These are phyloP conservation scores for Achaetomiella virescens DNA, from an alignment of 495 filamentous ascomycete genomes.

Conservation along the genomic window DNA sequence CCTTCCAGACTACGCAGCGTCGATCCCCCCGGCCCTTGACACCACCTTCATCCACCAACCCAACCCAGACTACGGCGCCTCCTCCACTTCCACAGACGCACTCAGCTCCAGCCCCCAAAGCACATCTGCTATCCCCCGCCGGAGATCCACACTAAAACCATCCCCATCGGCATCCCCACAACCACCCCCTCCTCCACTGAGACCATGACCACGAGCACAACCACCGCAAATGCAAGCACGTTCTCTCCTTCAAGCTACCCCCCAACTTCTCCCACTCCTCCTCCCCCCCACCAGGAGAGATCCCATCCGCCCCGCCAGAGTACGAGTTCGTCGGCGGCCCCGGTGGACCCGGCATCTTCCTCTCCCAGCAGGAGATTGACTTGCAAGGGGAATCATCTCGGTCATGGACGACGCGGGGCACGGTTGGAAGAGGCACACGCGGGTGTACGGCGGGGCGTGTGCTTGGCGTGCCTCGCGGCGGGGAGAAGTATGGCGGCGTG, in stretches of 20 bases:
- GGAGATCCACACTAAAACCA: slow-evolving; percentile 37
- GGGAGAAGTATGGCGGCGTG: slow-evolving; percentile 26
- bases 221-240: neutral
- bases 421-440: slow-evolving; percentile 45
- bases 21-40: slow-evolving; percentile 32
- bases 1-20: slow-evolving; percentile 33
- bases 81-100: slow-evolving; percentile 26
- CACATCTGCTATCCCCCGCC: slow-evolving; percentile 27
- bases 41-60: slow-evolving; percentile 36
- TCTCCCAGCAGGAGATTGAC: slow-evolving; percentile 28
- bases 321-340: slow-evolving; percentile 28
- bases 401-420: slow-evolving; percentile 40
- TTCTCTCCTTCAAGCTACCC: slow-evolving; percentile 43
- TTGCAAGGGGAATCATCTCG: slow-evolving; percentile 41
- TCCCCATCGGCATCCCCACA: slow-evolving; percentile 32
- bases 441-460: slow-evolving; percentile 43
- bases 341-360: slow-evolving; percentile 20
- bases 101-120: slow-evolving; percentile 23
- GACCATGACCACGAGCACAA: slow-evolving; percentile 14
- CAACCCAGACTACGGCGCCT: slow-evolving; percentile 34
- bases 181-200: slow-evolving; percentile 16
- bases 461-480: slow-evolving; percentile 41
- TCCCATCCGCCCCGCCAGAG: slow-evolving; percentile 20
- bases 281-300: slow-evolving; percentile 18
- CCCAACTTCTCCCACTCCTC: slow-evolving; percentile 37